Evolutionary conservation across 2,329 filamentous ascomycete species (phyloP), one percentile per base, ranked within the genome.

Genomic region (Scedosporium boydii): DNA sequence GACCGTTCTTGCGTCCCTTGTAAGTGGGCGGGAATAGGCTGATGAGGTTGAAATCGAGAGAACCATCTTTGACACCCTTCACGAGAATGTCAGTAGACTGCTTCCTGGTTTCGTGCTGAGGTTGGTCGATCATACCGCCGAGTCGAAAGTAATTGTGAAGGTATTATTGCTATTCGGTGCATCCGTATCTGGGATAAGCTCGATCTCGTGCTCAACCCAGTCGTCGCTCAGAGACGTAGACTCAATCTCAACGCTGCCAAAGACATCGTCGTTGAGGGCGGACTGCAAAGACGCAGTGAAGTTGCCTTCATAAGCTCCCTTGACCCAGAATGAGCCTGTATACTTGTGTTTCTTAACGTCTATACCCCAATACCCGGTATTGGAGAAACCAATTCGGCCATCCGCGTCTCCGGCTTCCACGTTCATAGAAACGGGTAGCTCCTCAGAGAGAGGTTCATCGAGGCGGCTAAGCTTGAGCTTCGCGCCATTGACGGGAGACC

Each of bases 1-100:
- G 73, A 0, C 86, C 86, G 66, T 88, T 88, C 57, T 77, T 73
- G 53, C 81, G 76, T 64, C 76, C 74, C 65, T 85, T 85, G 70
- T 81, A 86, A 0, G 83, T 86, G 0, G 82, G 81, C 2, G 83
- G 84, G 71, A 86, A 87, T 14, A 87, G 68, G 63, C 80, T 83
- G 68, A 86, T 81, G 21, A 86, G 69, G 67, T 82, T 82, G 62
- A 86, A 84, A 69, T 85, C 78, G 1, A 86, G 72, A 3, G 76
- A 77, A 4, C 74, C 74, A 4, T 73, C 71, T 23, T 70, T 65
- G 21, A 72, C 72, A 6, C 73, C 74, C 69, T 78, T 62, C 4
- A 41, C 34, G 3, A 1, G 3, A 1, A n/a, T 4, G 26, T 64
- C 26, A 64, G 59, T 12, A 18, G 2, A 16, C 34, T 10, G 5